Conservation (phyloP, 1,139 yeast species). For the Protomyces lactucae-debilis region DNA sequence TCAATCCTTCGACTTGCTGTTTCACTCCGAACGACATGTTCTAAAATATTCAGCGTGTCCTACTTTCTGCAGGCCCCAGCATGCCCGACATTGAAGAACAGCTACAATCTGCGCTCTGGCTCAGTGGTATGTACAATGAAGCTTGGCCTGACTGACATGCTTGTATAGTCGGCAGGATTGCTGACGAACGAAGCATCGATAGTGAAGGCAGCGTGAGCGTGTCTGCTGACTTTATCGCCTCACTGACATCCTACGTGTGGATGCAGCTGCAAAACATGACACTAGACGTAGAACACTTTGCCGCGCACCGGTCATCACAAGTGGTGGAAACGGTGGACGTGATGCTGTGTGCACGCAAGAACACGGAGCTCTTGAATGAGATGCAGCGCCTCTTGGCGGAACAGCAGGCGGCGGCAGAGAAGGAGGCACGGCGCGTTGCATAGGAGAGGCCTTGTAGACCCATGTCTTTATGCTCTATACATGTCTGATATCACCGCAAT, state of each 20-base stretch:
- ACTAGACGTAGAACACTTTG: slow-evolving; percentile 12
- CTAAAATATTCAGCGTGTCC: no score
- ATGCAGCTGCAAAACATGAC: slow-evolving; percentile 10
- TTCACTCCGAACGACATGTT: no score
- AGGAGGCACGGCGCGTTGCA: no score
- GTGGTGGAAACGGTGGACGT: slow-evolving; percentile 13
- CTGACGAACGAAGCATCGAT: slow-evolving; percentile 10
- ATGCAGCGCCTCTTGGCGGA: not conserved
- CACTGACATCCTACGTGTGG: slow-evolving; percentile 21
- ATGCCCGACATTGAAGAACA: not conserved
- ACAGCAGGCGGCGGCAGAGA: not conserved
- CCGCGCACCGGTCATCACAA: slow-evolving; percentile 5
- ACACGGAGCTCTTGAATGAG: not conserved
- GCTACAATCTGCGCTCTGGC: not conserved
- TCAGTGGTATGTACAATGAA: not conserved
- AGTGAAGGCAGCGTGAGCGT: slow-evolving; percentile 11
- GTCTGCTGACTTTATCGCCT: slow-evolving; percentile 17
- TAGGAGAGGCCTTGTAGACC: no score
- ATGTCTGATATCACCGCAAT: no score
- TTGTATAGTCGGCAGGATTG: slow-evolving; percentile 13
- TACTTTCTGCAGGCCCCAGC: not conserved
- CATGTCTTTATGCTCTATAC: no score
- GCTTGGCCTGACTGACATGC: not conserved
- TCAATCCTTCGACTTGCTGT: no score
- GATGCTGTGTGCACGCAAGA: slow-evolving; percentile 13